Evolutionary conservation across 1,139 yeast genomes (phyloP).

Genomic region (Pichia sp.): DNA sequence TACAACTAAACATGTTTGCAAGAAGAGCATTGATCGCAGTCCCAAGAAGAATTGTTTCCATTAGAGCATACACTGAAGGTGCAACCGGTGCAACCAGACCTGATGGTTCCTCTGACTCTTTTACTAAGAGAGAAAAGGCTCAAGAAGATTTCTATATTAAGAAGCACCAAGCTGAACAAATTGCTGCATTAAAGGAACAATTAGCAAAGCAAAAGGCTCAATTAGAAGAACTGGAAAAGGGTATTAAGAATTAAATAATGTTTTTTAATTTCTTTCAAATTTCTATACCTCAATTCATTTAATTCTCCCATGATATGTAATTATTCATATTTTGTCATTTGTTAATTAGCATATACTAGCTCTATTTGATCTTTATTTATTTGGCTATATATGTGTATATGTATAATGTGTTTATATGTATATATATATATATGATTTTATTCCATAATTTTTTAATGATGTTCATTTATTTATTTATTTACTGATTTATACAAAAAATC

Average conservation of each 20-base stretch:
- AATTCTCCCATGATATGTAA: not conserved
- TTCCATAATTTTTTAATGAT: too few species aligned
- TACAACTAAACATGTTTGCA: conserved; percentile 24
- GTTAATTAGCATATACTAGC: too few species aligned
- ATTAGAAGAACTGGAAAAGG: conserved; percentile 33
- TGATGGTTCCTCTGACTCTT: conserved; percentile 44
- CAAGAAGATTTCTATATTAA: conserved; percentile 59
- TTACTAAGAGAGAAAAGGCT: conserved; percentile 64
- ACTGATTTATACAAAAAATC: too few species aligned
- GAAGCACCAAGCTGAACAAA: conserved; percentile 58
- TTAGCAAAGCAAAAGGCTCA: conserved; percentile 45
- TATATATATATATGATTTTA: too few species aligned
- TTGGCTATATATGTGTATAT: too few species aligned
- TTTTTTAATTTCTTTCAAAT: too few species aligned
- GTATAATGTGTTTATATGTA: too few species aligned
- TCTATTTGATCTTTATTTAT: too few species aligned
- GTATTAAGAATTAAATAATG: too few species aligned
- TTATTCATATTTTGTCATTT: too few species aligned
- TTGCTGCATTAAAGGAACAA: conserved; percentile 46
- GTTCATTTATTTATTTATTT: too few species aligned
- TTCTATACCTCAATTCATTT: too few species aligned
- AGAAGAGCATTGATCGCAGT: conserved; percentile 34
- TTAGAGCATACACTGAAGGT: conserved; percentile 48
- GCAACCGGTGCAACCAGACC: conserved; percentile 51
- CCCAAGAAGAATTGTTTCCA: conserved; percentile 29